Evolutionary conservation across 805 yeast species (phyloP).

Genomic region (Lachancea mirantina): DNA sequence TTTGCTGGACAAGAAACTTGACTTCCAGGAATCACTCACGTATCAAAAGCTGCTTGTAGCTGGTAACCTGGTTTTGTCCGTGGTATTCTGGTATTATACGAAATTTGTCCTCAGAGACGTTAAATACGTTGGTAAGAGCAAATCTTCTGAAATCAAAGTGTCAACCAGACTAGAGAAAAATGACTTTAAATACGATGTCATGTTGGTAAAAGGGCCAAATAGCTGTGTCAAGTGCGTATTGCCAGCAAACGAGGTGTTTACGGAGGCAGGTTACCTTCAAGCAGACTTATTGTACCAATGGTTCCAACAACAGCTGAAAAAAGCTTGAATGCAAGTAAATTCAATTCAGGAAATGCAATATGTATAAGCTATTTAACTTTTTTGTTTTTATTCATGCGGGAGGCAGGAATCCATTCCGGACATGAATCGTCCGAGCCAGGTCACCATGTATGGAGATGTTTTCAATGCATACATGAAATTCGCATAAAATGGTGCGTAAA

Average conservation of each 20-base stretch:
- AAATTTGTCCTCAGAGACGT: slow-evolving; percentile 35
- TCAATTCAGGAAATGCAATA: slow-evolving; percentile 1
- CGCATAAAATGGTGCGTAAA: slow-evolving; percentile 69
- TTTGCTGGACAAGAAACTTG: slow-evolving; percentile 42
- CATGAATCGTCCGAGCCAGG: slow-evolving; percentile 34
- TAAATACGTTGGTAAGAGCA: slow-evolving; percentile 38
- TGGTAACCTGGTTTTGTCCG: slow-evolving; percentile 36
- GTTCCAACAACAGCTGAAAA: slow-evolving; percentile 31
- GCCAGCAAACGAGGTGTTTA: slow-evolving; percentile 32
- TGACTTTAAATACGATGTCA: slow-evolving; percentile 41
- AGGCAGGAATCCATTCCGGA: slow-evolving; percentile 60
- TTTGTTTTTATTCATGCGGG: slow-evolving; percentile 18
- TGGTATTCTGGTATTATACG: slow-evolving; percentile 33
- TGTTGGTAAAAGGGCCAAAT: slow-evolving; percentile 24
- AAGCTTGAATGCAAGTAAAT: slow-evolving; percentile 24
- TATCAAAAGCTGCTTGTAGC: slow-evolving; percentile 37
- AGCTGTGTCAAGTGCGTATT: slow-evolving; percentile 17
- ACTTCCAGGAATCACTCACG: slow-evolving; percentile 36
- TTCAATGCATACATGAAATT: slow-evolving; percentile 61
- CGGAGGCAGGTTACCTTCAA: slow-evolving; percentile 38
- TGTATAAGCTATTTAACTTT: background rate
- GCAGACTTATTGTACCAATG: slow-evolving; percentile 34
- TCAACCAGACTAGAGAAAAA: slow-evolving; percentile 33
- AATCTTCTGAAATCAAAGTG: slow-evolving; percentile 28
- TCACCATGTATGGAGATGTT: slow-evolving; percentile 57